These are phyloP conservation scores for Pharus latifolius DNA, from an alignment of 176 grass and related monocot genomes.

Conservation along the genomic window DNA sequence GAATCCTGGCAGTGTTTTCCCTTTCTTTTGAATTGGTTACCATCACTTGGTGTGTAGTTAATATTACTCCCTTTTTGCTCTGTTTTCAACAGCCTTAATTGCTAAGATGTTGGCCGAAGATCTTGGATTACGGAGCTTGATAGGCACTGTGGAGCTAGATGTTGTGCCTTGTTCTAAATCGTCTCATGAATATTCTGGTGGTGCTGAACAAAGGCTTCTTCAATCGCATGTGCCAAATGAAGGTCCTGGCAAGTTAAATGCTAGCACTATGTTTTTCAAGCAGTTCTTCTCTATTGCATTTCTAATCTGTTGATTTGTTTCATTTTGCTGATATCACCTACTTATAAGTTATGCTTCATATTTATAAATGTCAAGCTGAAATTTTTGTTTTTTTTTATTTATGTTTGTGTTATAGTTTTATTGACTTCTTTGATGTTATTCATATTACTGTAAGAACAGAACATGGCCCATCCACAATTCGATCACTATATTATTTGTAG, in stretches of 20 bases:
- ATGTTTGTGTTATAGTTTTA: background rate
- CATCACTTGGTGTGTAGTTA: background rate
- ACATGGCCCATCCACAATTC: background rate
- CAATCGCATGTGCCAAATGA: background rate
- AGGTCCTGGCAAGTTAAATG: constrained; percentile 18
- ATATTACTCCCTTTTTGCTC: background rate
- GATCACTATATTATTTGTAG: background rate
- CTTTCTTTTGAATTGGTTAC: background rate
- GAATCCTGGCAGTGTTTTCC: background rate
- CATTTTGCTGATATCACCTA: background rate
- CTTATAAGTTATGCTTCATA: background rate
- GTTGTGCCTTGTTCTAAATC: constrained; percentile 1
- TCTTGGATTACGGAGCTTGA: constrained; percentile 23
- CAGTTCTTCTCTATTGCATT: background rate
- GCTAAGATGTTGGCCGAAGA: constrained; percentile 39
- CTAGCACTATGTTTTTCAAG: background rate
- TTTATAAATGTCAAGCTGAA: background rate
- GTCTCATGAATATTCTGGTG: constrained; percentile 10
- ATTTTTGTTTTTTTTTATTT: background rate
- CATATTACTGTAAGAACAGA: background rate
- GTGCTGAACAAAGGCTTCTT: background rate
- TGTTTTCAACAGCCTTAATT: constrained; percentile 42
- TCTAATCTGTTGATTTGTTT: constrained; percentile 3
- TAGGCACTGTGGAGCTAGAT: constrained; percentile 23
- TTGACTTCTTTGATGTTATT: background rate